Evolutionary conservation across 2,329 filamentous ascomycete genomes (phyloP).

Genomic region (Claviceps pusilla): DNA sequence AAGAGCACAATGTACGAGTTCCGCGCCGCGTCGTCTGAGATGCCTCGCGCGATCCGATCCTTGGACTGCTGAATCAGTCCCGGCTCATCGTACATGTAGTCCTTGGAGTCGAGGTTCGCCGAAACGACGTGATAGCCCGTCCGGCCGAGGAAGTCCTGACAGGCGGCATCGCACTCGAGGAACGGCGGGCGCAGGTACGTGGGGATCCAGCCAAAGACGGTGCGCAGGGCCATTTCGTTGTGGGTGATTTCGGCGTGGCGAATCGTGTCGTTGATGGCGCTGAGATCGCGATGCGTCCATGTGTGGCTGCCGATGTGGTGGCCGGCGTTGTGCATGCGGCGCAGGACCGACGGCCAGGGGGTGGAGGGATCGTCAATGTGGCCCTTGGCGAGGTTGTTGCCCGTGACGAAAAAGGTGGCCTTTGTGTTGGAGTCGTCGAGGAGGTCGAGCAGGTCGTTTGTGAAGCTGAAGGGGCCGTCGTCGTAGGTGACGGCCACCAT

Average conservation of each 20-base stretch:
- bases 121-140: slow-evolving; percentile 42
- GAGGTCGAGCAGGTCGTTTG: slow-evolving; percentile 24
- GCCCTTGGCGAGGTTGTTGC: slow-evolving; percentile 26
- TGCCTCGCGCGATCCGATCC: slow-evolving; percentile 18
- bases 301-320: slow-evolving; percentile 34
- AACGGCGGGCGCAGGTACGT: slow-evolving; percentile 31
- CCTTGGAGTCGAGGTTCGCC: slow-evolving; percentile 45
- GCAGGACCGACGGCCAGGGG: slow-evolving; percentile 22
- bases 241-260: slow-evolving; percentile 25
- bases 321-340: slow-evolving; percentile 25
- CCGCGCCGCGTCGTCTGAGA: slow-evolving; percentile 17
- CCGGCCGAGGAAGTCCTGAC: slow-evolving; percentile 18
- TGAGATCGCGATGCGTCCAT: slow-evolving; percentile 31
- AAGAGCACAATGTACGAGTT: slow-evolving; percentile 35
- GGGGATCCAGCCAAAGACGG: slow-evolving; percentile 26
- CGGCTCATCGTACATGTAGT: slow-evolving; percentile 38
- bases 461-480: slow-evolving; percentile 30
- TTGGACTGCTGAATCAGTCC: slow-evolving; percentile 33
- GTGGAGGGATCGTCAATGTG: slow-evolving; percentile 23
- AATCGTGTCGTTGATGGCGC: slow-evolving; percentile 18
- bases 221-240: slow-evolving; percentile 29
- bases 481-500: slow-evolving; percentile 32
- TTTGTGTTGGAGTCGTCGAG: slow-evolving; percentile 17
- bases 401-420: slow-evolving; percentile 28
- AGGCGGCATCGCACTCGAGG: slow-evolving; percentile 28